Conservation (phyloP, 306 rosid genomes). For the Cicer judaicum region DNA sequence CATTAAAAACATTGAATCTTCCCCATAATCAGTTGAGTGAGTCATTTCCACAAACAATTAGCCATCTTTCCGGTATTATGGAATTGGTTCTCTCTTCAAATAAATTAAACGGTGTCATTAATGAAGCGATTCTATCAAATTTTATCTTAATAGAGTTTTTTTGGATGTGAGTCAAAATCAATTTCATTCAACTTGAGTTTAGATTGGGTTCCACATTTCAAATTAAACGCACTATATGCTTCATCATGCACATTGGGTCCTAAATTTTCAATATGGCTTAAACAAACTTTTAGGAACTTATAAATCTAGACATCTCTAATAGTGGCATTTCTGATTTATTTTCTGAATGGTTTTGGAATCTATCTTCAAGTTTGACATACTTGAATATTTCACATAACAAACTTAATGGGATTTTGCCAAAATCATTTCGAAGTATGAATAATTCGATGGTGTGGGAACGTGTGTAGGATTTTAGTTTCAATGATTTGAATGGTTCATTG, state of each 20-base stretch:
- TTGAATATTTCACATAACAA: slow-evolving; percentile 41
- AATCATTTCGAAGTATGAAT: neutral
- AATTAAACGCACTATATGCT: neutral
- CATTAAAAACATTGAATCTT: neutral
- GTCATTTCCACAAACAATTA: slow-evolving; percentile 8
- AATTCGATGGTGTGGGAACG: accelerated
- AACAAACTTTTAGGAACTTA: slow-evolving; percentile 31
- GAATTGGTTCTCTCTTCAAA: neutral
- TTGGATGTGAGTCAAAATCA: slow-evolving; percentile 10
- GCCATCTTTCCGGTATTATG: slow-evolving; percentile 24
- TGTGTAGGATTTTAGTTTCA: slow-evolving; percentile 41
- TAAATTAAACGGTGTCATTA: slow-evolving; percentile 18
- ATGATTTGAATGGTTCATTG: slow-evolving; percentile 34
- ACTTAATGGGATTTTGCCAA: slow-evolving; percentile 36
- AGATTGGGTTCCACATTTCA: slow-evolving; percentile 47
- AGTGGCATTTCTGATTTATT: slow-evolving; percentile 30
- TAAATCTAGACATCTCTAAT: neutral
- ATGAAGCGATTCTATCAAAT: slow-evolving; percentile 40
- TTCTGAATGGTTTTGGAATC: slow-evolving; percentile 41
- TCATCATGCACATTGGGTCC: slow-evolving; percentile 46
- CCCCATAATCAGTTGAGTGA: slow-evolving; percentile 29
- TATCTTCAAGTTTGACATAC: neutral
- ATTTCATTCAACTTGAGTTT: slow-evolving; percentile 45
- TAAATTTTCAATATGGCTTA: slow-evolving; percentile 52
- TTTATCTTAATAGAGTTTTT: neutral